Percentiles rank a stretch among this genome's conserved stretches.
Evolutionary conservation across 106 monocot genomes (phyloP).

Genomic region (Dendrobium officinale): DNA sequence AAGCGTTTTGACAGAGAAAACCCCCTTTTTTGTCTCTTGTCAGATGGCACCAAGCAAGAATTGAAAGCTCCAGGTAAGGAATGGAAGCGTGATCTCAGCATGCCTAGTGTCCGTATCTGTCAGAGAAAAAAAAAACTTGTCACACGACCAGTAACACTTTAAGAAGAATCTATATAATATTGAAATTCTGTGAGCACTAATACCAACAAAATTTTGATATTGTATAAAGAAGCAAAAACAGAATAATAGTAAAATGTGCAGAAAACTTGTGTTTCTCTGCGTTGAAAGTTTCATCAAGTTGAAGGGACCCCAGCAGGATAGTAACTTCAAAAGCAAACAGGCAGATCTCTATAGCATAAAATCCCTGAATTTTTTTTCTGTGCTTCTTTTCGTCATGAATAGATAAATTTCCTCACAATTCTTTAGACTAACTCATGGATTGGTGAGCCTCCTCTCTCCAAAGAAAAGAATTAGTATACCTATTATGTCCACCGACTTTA

Average conservation of each 20-base stretch:
- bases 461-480: no score
- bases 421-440: neutral
- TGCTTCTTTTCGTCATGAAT: neutral
- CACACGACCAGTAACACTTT: neutral
- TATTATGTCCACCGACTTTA: no score
- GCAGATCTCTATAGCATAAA: neutral
- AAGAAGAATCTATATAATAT: neutral
- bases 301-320: neutral
- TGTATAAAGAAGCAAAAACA: no score
- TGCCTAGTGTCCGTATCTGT: slow-evolving; percentile 91
- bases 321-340: neutral
- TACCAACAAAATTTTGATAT: neutral
- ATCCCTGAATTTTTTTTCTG: neutral
- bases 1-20: slow-evolving; percentile 79
- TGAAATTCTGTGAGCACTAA: neutral
- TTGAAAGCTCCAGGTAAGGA: slow-evolving; percentile 95
- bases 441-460: no score
- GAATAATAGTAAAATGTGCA: neutral
- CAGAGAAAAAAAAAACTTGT: neutral
- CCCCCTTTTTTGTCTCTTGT: slow-evolving; percentile 56
- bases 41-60: slow-evolving; percentile 77
- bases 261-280: neutral
- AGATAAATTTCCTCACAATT: neutral
- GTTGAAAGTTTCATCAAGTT: neutral
- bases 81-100: slow-evolving; percentile 89